These are phyloP conservation scores for Chloris gayana DNA, from an alignment of 176 grass and related monocot genomes.

Conservation along the genomic window DNA sequence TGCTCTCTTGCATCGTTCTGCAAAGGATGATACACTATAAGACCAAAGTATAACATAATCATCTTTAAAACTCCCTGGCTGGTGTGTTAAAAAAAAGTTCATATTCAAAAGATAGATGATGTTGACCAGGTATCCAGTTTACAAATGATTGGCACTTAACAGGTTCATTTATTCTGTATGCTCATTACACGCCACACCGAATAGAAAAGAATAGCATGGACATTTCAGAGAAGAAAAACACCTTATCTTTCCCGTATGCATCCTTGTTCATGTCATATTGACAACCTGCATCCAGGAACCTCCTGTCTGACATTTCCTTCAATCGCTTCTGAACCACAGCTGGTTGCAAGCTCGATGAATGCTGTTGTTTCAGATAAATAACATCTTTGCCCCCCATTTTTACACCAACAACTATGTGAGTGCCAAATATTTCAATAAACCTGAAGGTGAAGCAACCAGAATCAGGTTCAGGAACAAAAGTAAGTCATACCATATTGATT, in stretches of 20 bases:
- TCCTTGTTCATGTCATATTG: slow-evolving; percentile 68
- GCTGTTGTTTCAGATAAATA: slow-evolving; percentile 86
- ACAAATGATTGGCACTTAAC: neutral
- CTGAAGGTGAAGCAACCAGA: slow-evolving; percentile 49
- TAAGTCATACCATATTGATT: neutral
- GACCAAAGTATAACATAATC: neutral
- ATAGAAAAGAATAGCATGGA: neutral
- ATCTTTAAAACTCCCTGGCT: neutral
- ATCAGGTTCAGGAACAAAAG: neutral
- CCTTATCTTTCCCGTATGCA: slow-evolving; percentile 69
- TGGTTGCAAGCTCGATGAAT: slow-evolving; percentile 77
- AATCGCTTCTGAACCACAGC: slow-evolving; percentile 83
- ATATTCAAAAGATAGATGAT: neutral
- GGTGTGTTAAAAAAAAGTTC: neutral
- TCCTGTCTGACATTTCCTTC: slow-evolving; percentile 78
- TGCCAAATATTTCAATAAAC: slow-evolving; percentile 95
- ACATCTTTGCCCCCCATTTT: slow-evolving; percentile 99
- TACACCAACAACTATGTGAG: slow-evolving; percentile 88
- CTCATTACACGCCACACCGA: neutral
- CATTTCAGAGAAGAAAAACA: slow-evolving; percentile 43
- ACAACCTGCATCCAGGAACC: slow-evolving; percentile 60
- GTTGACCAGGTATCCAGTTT: neutral
- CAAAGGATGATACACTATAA: neutral
- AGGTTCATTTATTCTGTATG: neutral
- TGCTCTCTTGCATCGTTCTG: slow-evolving; percentile 82